Conservation (phyloP, 257 asterid genomes). For the Scutellaria minor region DNA sequence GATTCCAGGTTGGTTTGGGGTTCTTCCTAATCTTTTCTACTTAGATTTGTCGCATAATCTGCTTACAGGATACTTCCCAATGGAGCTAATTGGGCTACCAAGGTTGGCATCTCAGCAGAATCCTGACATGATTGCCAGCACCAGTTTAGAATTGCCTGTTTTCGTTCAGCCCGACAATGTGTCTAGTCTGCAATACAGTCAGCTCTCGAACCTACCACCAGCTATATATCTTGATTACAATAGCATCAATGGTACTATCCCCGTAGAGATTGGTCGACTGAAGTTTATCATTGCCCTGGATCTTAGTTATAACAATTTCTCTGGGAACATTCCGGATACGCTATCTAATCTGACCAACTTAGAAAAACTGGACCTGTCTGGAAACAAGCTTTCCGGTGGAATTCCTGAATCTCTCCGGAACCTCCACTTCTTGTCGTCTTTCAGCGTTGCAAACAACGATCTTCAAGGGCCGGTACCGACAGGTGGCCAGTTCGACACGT, state of each 20-base stretch:
- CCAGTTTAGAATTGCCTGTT: constrained; percentile 84
- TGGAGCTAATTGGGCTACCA: constrained; percentile 53
- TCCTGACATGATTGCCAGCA: constrained; percentile 57
- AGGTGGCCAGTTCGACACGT: constrained; percentile 94
- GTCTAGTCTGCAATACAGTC: constrained; percentile 79
- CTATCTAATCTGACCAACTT: constrained; percentile 78
- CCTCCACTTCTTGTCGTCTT: constrained; percentile 83
- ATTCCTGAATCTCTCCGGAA: constrained; percentile 76
- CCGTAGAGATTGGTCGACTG: constrained; percentile 68
- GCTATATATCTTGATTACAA: constrained; percentile 73
- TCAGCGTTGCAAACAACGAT: constrained; percentile 80
- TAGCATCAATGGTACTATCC: constrained; percentile 68
- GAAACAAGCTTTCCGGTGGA: constrained; percentile 69
- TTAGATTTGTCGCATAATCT: constrained; percentile 73
- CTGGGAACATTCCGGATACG: constrained; percentile 78
- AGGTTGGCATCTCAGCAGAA: constrained; percentile 60
- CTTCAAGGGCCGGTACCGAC: constrained; percentile 83
- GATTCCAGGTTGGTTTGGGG: constrained; percentile 81
- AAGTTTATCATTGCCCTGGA: constrained; percentile 75
- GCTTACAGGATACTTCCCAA: constrained; percentile 72
- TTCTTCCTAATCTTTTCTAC: constrained; percentile 76
- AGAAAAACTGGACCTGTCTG: constrained; percentile 81
- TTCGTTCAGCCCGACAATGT: constrained; percentile 82
- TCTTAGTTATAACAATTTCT: constrained; percentile 67
- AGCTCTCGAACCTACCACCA: constrained; percentile 80